Conservation (phyloP, 441 rosid species). For the Dalechampia spathulata region DNA sequence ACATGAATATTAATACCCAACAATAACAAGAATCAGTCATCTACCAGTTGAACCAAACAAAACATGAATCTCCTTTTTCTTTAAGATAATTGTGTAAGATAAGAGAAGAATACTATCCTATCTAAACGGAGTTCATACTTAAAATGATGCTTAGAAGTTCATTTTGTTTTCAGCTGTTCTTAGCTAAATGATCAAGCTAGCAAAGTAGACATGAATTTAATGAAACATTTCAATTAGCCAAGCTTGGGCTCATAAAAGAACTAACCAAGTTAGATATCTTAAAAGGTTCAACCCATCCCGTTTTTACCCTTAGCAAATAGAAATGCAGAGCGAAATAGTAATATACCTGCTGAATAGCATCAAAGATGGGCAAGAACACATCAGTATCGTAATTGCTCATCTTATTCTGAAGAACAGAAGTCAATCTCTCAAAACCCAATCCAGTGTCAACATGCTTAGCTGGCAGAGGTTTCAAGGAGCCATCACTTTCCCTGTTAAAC, state of each 20-base stretch:
- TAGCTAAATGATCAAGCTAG: not conserved
- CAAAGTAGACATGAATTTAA: not conserved
- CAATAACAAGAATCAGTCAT: too few species aligned
- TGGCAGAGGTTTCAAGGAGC: slow-evolving; percentile 77
- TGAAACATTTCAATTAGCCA: not conserved
- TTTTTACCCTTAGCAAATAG: not conserved
- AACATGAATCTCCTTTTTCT: too few species aligned
- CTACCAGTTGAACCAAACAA: too few species aligned
- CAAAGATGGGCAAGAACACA: slow-evolving; percentile 88
- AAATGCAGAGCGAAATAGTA: not conserved
- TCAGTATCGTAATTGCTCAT: slow-evolving; percentile 99
- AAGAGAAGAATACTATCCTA: too few species aligned
- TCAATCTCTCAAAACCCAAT: slow-evolving; percentile 93
- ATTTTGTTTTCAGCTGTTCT: not conserved
- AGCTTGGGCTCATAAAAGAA: not conserved
- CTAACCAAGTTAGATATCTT: not conserved
- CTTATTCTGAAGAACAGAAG: slow-evolving; percentile 84
- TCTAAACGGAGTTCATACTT: too few species aligned
- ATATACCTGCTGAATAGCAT: slow-evolving; percentile 76
- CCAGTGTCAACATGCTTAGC: slow-evolving; percentile 99
- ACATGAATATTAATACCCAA: too few species aligned
- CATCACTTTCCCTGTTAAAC: slow-evolving; percentile 94
- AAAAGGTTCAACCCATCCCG: not conserved
- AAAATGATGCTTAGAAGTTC: too few species aligned
- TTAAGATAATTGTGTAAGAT: too few species aligned